These are phyloP conservation scores for Lagenidium giganteum DNA, from an alignment of 352 stramenopile species.

Conservation along the genomic window DNA sequence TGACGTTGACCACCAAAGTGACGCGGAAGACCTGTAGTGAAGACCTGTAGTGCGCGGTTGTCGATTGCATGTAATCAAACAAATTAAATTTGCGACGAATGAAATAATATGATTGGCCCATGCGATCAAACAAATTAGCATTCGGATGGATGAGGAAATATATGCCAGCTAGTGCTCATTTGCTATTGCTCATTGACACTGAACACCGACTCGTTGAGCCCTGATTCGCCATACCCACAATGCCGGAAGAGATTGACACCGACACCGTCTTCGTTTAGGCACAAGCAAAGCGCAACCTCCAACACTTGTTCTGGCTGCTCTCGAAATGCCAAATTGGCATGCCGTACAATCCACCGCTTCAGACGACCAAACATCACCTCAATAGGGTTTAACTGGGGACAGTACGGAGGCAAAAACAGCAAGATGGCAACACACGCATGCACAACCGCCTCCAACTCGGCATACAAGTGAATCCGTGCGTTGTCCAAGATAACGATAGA, in stretches of 20 bases:
- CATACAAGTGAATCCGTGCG: slow-evolving; percentile 20
- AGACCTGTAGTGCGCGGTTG: too few relatives aligned
- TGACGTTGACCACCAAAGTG: slow-evolving; percentile 8
- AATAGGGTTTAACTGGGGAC: slow-evolving; percentile 12
- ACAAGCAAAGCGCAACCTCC: neutral
- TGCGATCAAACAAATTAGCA: too few relatives aligned
- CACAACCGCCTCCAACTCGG: slow-evolving; percentile 2
- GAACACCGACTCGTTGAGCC: slow-evolving; percentile 1
- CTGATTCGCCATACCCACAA: slow-evolving; percentile 2
- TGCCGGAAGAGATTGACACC: slow-evolving; percentile 1
- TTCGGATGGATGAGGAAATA: too few relatives aligned
- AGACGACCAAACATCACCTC: slow-evolving; percentile 9
- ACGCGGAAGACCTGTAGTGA: too few relatives aligned
- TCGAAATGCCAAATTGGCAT: slow-evolving; percentile 4
- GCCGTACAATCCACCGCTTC: slow-evolving; percentile 5
- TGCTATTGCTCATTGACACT: neutral
- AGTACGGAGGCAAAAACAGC: slow-evolving; percentile 10
- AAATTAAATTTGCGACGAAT: too few relatives aligned
- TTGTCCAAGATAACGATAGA: slow-evolving; percentile 25
- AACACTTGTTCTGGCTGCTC: slow-evolving; percentile 2
- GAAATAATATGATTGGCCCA: neutral
- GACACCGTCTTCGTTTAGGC: neutral
- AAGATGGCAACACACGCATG: slow-evolving; percentile 4
- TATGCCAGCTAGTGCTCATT: too few relatives aligned
- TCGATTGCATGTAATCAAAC: too few relatives aligned